Evolutionary conservation across 139 green algal species (phyloP).

Genomic region (Eudorina sp.): DNA sequence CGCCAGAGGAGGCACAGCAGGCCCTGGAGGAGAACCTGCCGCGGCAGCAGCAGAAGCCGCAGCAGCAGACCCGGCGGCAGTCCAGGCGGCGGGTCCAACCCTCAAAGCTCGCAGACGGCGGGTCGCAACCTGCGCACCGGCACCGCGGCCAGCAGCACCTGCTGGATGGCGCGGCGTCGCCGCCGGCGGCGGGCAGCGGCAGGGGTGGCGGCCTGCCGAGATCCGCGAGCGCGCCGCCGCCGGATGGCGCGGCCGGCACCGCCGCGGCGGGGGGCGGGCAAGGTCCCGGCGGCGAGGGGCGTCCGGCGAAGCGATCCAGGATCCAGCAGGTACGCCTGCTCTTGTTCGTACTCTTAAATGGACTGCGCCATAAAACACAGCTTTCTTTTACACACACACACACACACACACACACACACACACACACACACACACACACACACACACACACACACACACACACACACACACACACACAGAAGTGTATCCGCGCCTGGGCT

Average conservation of each 20-base stretch:
- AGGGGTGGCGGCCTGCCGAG: not conserved
- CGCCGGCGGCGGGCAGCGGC: not conserved
- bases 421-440: no score
- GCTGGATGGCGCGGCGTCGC: not conserved
- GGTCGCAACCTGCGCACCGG: not conserved
- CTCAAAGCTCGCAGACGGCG: not conserved
- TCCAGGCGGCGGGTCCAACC: not conserved
- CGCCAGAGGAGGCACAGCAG: not conserved
- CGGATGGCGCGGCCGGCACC: not conserved
- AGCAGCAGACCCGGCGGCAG: constrained; percentile 8
- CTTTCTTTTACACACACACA: no score
- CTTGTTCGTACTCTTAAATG: no score
- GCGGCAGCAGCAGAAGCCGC: not conserved
- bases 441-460: no score
- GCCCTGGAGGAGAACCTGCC: not conserved
- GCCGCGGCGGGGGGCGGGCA: not conserved
- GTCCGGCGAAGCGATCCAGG: constrained; percentile 33
- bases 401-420: no score
- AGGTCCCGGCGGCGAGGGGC: not conserved
- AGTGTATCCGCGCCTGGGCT: no score
- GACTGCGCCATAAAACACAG: no score
- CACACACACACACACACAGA: no score
- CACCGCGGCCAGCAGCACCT: not conserved
- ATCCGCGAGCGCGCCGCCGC: not conserved
- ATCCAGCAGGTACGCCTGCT: not conserved